Evolutionary conservation across 2,329 filamentous ascomycete species (phyloP), one percentile per base, ranked within the genome.

Genomic region (Pleomassaria siparia): DNA sequence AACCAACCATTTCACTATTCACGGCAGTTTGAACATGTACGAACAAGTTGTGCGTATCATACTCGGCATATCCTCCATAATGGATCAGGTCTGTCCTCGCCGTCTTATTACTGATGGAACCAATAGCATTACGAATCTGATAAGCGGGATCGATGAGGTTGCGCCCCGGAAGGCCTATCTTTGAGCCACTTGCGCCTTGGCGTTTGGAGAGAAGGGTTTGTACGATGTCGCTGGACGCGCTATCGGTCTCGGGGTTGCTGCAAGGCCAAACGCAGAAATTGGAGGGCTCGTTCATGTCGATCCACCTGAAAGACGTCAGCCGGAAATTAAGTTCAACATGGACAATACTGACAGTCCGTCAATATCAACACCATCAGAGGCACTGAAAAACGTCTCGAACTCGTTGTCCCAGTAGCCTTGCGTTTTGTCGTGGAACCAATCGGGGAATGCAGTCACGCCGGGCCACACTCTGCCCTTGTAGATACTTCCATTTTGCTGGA

Each of bases 381-480:
- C 68, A 49, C 78, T 68, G 71, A 91, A 90, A 74, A 91, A 91
- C 1, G 62, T 67, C 0, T 66, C 68, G 59, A 92, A 88, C 62
- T 91, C 81, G 10, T 75, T 75, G 59, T 83, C 82, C 88, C 88
- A 91, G 63, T 84, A 92, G 0, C 67, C 60, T 44, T 84, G 79
- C 1, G 82, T 80, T 33, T 82, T 81, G 10, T 78, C 74, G 26
- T 84, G 74, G 63, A 91, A 91, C 87, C 87, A 92, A 63, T 92
- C 88, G 0, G 86, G 86, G 62, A 85, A 89, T 5, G 81, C 85
- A 0, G 84, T 81, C 4, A 84, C 78, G 37, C 88, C 88, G 8
- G 88, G 86, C 88, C 88, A 92, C 10, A 91, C 88, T 25, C 87
- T 85, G 12, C 87, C 81, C 56, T 77, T 64, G 61, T 77, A 83